Evolutionary conservation across 148 eudicot species (phyloP).

Genomic region (Spergularia marina): DNA sequence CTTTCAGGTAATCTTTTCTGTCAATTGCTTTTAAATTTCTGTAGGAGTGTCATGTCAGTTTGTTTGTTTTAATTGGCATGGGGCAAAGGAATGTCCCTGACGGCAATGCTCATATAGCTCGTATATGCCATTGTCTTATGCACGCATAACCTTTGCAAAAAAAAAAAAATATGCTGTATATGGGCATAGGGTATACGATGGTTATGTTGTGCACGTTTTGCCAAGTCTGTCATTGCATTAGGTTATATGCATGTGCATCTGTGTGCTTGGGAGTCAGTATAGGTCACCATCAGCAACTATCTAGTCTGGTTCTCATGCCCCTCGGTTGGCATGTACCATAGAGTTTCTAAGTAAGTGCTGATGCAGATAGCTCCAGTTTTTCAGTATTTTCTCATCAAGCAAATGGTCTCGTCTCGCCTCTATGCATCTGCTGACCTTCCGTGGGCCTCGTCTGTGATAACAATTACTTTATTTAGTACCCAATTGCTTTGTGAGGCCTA

Average conservation of each 20-base stretch:
- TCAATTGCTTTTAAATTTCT: not conserved
- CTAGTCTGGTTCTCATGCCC: constrained; percentile 80
- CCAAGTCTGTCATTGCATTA: constrained; percentile 28
- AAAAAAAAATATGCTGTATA: no score
- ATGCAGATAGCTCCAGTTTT: constrained; percentile 95
- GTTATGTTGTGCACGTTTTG: constrained; percentile 20
- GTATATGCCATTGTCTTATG: not conserved
- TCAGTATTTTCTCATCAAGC: constrained; percentile 99
- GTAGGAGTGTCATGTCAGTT: constrained; percentile 13
- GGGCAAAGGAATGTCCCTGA: constrained; percentile 20
- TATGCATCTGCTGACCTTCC: constrained; percentile 99
- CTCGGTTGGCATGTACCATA: constrained; percentile 76
- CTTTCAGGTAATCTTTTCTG: constrained; percentile 58
- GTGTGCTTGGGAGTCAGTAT: constrained; percentile 38
- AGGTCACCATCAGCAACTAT: constrained; percentile 89
- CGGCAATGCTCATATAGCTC: constrained; percentile 9
- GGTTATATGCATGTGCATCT: constrained; percentile 31
- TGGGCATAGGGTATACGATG: constrained; percentile 14
- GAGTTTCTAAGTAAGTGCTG: constrained; percentile 93
- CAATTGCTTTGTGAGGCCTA: constrained; percentile 99
- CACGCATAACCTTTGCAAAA: not conserved
- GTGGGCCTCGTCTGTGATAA: constrained; percentile 99
- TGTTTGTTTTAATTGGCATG: constrained; percentile 1
- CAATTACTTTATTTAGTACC: constrained; percentile 97
- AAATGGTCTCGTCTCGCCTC: constrained; percentile 94